These are phyloP conservation scores for Pseudopithomyces chartarum DNA, from an alignment of 2,329 filamentous ascomycete genomes.

Conservation along the genomic window DNA sequence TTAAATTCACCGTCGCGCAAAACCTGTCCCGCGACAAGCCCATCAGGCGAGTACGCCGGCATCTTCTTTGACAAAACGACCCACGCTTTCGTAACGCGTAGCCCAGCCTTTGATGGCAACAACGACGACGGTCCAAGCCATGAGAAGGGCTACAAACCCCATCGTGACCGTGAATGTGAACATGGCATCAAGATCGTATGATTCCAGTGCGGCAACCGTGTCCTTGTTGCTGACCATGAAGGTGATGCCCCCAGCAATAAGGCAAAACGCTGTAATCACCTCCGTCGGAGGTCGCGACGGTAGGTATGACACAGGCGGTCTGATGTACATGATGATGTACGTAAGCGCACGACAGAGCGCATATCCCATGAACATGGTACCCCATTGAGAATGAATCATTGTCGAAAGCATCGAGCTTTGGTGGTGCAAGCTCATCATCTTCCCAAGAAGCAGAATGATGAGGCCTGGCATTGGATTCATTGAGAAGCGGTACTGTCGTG, in stretches of 20 bases:
- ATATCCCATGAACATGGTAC: constrained; percentile 79
- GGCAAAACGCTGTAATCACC: constrained; percentile 82
- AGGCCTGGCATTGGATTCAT: constrained; percentile 88
- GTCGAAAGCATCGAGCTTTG: constrained; percentile 81
- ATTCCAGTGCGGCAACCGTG: constrained; percentile 76
- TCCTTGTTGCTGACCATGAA: constrained; percentile 90
- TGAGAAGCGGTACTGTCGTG: constrained; percentile 73
- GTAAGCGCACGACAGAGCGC: constrained; percentile 78
- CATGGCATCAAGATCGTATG: constrained; percentile 83
- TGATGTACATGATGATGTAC: constrained; percentile 79
- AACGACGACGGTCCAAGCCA: constrained; percentile 80
- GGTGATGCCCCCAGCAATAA: constrained; percentile 84
- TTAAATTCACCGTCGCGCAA: not conserved
- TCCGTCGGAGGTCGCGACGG: constrained; percentile 89
- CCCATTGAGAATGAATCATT: constrained; percentile 96
- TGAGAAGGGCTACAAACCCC: constrained; percentile 79
- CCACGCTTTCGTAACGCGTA: constrained; percentile 42
- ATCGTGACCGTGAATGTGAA: constrained; percentile 89
- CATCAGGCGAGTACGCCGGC: constrained; percentile 34
- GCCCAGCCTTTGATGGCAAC: constrained; percentile 92
- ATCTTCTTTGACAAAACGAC: constrained; percentile 26
- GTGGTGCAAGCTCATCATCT: constrained; percentile 95
- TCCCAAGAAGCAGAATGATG: constrained; percentile 82
- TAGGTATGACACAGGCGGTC: constrained; percentile 77
- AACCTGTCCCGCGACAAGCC: not conserved